phyloP scores from a whole-genome alignment of 1,284 basidiomycete species.

The Austroboletus novae-zelandiae region DNA sequence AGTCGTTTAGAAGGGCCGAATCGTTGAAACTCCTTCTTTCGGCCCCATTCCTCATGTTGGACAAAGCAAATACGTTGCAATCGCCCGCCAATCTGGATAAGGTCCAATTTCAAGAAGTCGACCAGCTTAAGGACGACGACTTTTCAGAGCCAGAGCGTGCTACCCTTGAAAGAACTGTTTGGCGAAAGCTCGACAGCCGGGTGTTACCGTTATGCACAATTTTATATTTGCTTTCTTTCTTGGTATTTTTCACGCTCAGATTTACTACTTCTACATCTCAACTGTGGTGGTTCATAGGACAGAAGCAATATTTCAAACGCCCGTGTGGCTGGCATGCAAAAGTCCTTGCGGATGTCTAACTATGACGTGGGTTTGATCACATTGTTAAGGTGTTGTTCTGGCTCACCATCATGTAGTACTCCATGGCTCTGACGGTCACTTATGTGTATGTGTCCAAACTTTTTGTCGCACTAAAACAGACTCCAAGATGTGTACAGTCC shows the following conservation, averaged over 20 bases:
- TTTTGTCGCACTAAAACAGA: background rate
- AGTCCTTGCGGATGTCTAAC: conserved; percentile 48
- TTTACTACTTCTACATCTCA: background rate
- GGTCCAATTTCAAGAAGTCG: conserved; percentile 9
- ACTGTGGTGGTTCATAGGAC: conserved; percentile 14
- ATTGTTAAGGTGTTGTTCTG: background rate
- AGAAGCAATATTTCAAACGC: conserved; percentile 59
- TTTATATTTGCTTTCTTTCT: conserved; percentile 50
- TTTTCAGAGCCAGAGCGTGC: conserved; percentile 16
- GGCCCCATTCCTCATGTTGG: conserved; percentile 1
- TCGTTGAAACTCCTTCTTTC: no score
- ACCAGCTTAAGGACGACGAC: conserved; percentile 1
- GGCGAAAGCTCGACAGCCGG: conserved; percentile 48
- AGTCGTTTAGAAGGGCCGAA: no score
- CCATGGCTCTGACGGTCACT: conserved; percentile 51
- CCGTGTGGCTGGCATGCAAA: conserved; percentile 55
- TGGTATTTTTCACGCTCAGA: conserved; percentile 37
- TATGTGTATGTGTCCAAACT: conserved; percentile 39
- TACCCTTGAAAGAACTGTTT: conserved; percentile 37
- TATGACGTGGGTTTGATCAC: conserved; percentile 33
- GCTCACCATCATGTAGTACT: conserved; percentile 35
- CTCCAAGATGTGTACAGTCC: conserved; percentile 36
- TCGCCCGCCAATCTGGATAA: background rate
- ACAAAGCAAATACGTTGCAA: background rate
- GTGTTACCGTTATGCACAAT: conserved; percentile 49